Evolutionary conservation across 352 stramenopile genomes (phyloP), one percentile per base, ranked within the genome.

Genomic region (Phytophthora foliorum): DNA sequence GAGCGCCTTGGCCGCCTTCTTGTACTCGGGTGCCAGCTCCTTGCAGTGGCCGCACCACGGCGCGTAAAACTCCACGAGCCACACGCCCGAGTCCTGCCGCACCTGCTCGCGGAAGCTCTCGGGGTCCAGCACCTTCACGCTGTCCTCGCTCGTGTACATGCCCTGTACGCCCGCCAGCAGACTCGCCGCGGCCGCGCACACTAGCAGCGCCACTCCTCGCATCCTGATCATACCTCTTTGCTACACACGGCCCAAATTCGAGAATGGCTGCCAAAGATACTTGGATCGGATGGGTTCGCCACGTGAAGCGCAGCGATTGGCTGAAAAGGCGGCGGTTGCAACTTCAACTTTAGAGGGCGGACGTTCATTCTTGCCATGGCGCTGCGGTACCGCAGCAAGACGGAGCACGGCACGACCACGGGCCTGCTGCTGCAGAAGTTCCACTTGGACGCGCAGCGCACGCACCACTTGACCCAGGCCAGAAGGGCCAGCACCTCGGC

Each of bases 11-110:
- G 94, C 93, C 3, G 92, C 92, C 60, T 95, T 93, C 77, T 96
- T 93, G 86, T 90, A 98, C 72, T 98, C 92, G 2, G 95, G 95
- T 19, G 89, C 88, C 38, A 98, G 84, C 61, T 89, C 84, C 81
- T 98, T 97, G 84, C 95, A 98, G 79, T 98, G 95, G 34, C 95
- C 95, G 62, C 94, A 98, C 94, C 94, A 98, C 41, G 95, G 95
- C 50, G 95, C 95, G 54, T 97, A 98, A 68, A 98, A 98, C 75
- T 98, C 91, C 19, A 98, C 92, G n/a, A 98, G 54, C 93, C 93
- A 98, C 69, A 96, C 80, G 14, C 86, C 85, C 6, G 79, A 76
- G 74, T 91, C 85, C 80, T 86, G 77, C 74, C 90, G 78, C 55
- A 95, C 59, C 55, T 82, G 63, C 55, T 94, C 84, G 13, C 84